These are phyloP conservation scores for Citrus unshiu DNA, from an alignment of 345 rosid genomes.

Conservation along the genomic window DNA sequence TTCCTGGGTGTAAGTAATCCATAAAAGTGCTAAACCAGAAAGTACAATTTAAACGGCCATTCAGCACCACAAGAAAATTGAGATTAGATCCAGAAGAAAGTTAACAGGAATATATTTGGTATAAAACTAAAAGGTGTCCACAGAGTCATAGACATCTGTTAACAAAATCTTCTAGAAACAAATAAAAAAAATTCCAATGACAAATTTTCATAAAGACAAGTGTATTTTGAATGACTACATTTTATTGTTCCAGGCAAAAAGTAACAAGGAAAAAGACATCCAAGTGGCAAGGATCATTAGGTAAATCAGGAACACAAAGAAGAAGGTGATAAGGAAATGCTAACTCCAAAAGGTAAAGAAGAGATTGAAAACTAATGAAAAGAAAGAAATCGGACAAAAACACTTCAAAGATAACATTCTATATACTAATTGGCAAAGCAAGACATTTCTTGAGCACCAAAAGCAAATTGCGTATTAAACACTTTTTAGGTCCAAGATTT, in stretches of 20 bases:
- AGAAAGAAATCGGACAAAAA: neutral
- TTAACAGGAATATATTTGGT: neutral
- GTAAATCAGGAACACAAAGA: neutral
- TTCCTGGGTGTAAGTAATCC: neutral
- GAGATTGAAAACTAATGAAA: neutral
- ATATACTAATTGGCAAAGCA: conserved; percentile 1
- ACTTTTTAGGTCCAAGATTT: neutral
- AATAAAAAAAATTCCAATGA: neutral
- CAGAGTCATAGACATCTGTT: neutral
- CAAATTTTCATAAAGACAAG: neutral
- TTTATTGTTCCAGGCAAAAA: neutral
- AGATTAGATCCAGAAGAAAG: neutral
- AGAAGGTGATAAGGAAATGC: neutral
- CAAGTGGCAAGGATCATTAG: neutral
- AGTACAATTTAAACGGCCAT: neutral
- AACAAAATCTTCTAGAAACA: neutral
- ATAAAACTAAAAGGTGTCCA: neutral
- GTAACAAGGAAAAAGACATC: neutral
- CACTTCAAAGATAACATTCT: conserved; percentile 6
- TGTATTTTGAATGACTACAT: neutral
- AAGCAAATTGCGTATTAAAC: neutral
- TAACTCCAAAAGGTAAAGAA: neutral
- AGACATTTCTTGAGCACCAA: conserved; percentile 9
- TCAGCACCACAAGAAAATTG: neutral
- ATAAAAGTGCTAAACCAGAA: neutral